Conservation (phyloP, 768 basidiomycete species). For the Russula vinacea region DNA sequence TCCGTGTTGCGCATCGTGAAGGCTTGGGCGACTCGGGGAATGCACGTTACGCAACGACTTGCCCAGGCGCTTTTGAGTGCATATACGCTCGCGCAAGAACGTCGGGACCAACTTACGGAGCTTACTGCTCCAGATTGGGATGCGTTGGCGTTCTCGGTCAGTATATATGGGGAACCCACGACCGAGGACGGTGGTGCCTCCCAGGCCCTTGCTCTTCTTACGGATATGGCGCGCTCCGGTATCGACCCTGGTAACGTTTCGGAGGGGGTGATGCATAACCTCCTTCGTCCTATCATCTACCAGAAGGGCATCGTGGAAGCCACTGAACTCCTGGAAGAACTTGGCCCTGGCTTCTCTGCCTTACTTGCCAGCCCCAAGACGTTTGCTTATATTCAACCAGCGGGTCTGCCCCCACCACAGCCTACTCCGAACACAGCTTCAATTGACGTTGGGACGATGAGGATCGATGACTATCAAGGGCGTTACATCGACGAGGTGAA, state of each 20-base stretch:
- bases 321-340: constrained; percentile 18
- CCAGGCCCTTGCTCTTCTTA: constrained; percentile 28
- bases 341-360: constrained; percentile 40
- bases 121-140: constrained; percentile 47
- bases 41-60: constrained; percentile 38
- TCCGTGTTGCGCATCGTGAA: constrained; percentile 38
- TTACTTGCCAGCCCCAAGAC: constrained; percentile 31
- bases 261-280: constrained; percentile 8
- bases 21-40: constrained; percentile 37
- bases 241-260: constrained; percentile 20
- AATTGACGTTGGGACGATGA: constrained; percentile 12
- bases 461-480: constrained; percentile 35
- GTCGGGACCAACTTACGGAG: constrained; percentile 33
- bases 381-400: constrained; percentile 12
- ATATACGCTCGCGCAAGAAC: constrained; percentile 42
- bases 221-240: constrained; percentile 20
- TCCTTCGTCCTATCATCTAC: constrained; percentile 21
- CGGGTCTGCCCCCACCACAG: constrained; percentile 17
- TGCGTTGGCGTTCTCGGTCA: constrained; percentile 43
- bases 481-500: constrained; percentile 36
- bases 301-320: constrained; percentile 18
- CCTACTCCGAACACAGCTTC: constrained; percentile 4
- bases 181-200: constrained; percentile 23
- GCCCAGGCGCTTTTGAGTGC: constrained; percentile 45
- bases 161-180: constrained; percentile 24